These are phyloP conservation scores for Fusarium sacchari DNA, from an alignment of 2,329 filamentous ascomycete species.

Conservation along the genomic window DNA sequence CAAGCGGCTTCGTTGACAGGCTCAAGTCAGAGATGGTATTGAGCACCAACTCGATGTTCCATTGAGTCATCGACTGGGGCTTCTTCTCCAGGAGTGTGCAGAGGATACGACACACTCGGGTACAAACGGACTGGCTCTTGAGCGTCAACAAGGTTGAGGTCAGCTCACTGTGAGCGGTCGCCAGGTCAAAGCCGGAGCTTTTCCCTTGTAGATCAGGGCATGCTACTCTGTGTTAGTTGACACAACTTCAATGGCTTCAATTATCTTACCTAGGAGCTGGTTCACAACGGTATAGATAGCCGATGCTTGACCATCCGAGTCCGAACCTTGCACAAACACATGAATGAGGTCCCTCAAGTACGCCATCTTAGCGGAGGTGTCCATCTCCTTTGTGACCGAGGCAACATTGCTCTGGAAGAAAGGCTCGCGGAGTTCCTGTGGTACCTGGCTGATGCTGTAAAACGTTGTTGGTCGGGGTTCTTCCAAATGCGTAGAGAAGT, in stretches of 20 bases:
- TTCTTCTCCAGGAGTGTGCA: slow-evolving; percentile 61
- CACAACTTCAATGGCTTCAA: background rate
- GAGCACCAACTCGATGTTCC: slow-evolving; percentile 66
- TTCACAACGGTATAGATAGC: slow-evolving; percentile 56
- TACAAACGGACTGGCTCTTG: slow-evolving; percentile 47
- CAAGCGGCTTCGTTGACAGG: slow-evolving; percentile 37
- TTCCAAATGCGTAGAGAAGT: slow-evolving; percentile 48
- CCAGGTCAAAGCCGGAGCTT: slow-evolving; percentile 50
- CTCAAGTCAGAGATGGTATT: slow-evolving; percentile 55
- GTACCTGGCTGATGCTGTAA: slow-evolving; percentile 43
- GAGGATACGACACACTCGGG: slow-evolving; percentile 54
- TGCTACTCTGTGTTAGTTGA: slow-evolving; percentile 39
- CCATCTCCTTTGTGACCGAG: slow-evolving; percentile 48
- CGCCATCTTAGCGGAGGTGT: slow-evolving; percentile 46
- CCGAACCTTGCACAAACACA: slow-evolving; percentile 44
- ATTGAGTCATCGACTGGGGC: slow-evolving; percentile 63
- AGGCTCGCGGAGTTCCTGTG: slow-evolving; percentile 44
- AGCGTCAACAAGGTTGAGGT: slow-evolving; percentile 47
- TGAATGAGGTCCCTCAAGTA: slow-evolving; percentile 54
- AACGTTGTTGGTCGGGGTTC: slow-evolving; percentile 49
- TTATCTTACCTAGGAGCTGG: slow-evolving; percentile 51
- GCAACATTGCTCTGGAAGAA: slow-evolving; percentile 48
- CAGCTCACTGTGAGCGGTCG: slow-evolving; percentile 55
- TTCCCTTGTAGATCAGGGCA: slow-evolving; percentile 44
- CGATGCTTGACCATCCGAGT: slow-evolving; percentile 54